Percentiles rank a stretch among this genome's conserved stretches.
Conservation (phyloP, 257 asterid genomes). For the Solanum sparsipilum region DNA sequence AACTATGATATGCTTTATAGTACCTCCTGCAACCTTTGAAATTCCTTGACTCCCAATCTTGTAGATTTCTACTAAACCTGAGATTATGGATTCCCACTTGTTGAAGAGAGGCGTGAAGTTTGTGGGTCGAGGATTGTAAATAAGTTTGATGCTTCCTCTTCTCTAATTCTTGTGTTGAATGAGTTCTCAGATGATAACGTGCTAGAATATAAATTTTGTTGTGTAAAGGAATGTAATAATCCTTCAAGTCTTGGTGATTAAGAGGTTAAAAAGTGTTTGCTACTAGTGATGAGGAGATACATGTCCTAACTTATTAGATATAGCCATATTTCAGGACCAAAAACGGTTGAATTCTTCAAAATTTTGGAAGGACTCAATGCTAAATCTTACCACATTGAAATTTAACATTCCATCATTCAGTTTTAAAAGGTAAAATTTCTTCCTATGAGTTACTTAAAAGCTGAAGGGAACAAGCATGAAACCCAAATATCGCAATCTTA, state of each 20-base stretch:
- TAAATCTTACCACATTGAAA: background rate
- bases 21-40: background rate
- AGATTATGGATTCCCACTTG: background rate
- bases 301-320: background rate
- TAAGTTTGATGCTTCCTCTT: background rate
- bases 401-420: background rate
- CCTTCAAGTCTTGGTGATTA: background rate
- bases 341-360: background rate
- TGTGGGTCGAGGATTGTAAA: background rate
- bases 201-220: background rate
- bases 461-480: background rate
- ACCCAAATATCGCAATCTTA: background rate
- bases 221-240: background rate
- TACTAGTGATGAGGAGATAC: background rate
- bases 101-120: background rate
- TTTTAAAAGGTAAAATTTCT: background rate
- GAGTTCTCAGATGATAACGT: background rate
- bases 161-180: background rate
- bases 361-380: background rate
- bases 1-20: background rate
- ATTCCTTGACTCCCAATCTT: background rate
- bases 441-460: background rate
- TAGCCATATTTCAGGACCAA: background rate
- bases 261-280: background rate
- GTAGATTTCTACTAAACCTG: background rate